Conservation (phyloP, 2,329 filamentous ascomycete species). For the Cordyceps javanica region DNA sequence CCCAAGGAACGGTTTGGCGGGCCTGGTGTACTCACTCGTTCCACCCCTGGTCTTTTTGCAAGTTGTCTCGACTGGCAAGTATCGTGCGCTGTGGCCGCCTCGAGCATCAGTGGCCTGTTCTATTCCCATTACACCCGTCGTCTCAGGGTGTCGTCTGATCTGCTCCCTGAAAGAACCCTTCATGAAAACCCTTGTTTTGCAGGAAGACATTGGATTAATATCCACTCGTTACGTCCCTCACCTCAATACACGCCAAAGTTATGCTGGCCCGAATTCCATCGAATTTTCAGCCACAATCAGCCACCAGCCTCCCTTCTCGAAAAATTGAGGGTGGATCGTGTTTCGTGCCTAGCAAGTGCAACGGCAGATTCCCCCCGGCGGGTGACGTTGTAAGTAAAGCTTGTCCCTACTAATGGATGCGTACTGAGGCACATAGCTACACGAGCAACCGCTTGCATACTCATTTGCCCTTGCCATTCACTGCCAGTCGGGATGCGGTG, state of each 20-base stretch:
- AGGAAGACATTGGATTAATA: background rate
- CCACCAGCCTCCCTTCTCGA: background rate
- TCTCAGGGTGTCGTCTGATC: slow-evolving; percentile 4
- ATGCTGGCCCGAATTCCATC: background rate
- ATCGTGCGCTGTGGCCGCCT: background rate
- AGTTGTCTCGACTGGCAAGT: background rate
- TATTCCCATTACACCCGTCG: background rate
- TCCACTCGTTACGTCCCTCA: background rate
- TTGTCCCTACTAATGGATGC: too few relatives aligned
- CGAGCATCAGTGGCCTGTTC: background rate
- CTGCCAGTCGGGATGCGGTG: too few relatives aligned
- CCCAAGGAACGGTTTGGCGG: too few relatives aligned
- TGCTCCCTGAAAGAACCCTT: background rate
- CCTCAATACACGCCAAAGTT: background rate
- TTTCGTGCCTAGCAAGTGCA: background rate
- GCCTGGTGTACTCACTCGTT: too few relatives aligned
- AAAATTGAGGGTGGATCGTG: background rate
- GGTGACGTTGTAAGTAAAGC: too few relatives aligned
- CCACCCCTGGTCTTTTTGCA: background rate
- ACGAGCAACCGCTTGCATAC: too few relatives aligned
- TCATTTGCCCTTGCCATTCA: too few relatives aligned
- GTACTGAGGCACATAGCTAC: too few relatives aligned
- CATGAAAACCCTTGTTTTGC: background rate
- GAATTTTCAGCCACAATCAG: background rate
- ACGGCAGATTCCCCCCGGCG: too few relatives aligned